Evolutionary conservation across 345 rosid species (phyloP).

Genomic region (Hevea brasiliensis): DNA sequence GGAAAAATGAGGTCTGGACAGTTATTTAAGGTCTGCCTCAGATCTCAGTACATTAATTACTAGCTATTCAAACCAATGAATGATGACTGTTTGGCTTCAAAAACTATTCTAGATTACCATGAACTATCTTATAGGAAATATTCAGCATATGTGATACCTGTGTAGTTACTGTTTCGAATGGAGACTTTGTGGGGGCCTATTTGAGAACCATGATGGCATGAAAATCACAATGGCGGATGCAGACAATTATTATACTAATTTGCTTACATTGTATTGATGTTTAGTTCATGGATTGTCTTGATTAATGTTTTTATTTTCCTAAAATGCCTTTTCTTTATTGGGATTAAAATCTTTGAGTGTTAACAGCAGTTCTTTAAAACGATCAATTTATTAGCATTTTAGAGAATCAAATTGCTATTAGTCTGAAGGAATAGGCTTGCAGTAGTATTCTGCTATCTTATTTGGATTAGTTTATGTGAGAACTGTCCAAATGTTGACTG

Average conservation of each 20-base stretch:
- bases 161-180: not conserved
- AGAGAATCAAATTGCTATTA: not conserved
- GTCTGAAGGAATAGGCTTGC: not conserved
- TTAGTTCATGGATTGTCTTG: not conserved
- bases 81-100: conserved; percentile 3
- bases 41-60: not conserved
- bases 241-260: not conserved
- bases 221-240: not conserved
- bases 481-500: conserved; percentile 6
- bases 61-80: not conserved
- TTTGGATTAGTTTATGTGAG: not conserved
- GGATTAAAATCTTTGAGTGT: not conserved
- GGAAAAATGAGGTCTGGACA: not conserved
- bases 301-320: not conserved
- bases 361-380: not conserved
- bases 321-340: not conserved
- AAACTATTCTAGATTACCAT: not conserved
- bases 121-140: not conserved
- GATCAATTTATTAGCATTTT: not conserved
- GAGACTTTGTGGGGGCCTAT: not conserved
- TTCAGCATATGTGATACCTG: not conserved
- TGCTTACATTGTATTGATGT: not conserved
- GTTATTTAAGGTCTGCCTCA: not conserved
- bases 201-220: not conserved
- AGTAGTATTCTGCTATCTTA: not conserved